Base-by-base conservation (phyloP, 495 filamentous ascomycete genomes). In the Cetradonia linearis region DNA sequence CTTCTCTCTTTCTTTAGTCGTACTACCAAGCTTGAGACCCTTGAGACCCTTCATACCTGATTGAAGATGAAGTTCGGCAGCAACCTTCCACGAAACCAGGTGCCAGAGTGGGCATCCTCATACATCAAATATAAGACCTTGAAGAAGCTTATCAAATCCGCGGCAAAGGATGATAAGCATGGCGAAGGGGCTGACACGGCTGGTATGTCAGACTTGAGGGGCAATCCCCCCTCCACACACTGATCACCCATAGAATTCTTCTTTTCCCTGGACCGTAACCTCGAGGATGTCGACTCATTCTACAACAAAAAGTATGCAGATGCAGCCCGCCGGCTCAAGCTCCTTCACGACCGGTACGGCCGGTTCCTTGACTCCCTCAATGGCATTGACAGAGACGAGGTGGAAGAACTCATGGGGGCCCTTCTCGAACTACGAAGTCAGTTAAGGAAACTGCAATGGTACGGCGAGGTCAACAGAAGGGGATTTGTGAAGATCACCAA, bases 401-500 rank as follows among this genome's bases (percentile, higher is more conserved):
- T 81, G 30, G 88, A 93, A 67, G 93, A 98, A 70, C 79, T 97
- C 44, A 85, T 92, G 75, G 87, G 85, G 40, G 88, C 91, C 38
- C 77, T 96, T 54, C 79, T 96, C 33, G 93, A 97, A 68, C 78
- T 96, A 55, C 80, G 93, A 47, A 84, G 85, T 53, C 87, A 93
- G 62, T 71, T 96, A 60, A 81, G 92, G 47, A 96, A 96, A 63
- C 77, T 98, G 61, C 87, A 94, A 72, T 96, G 91, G 91, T 97
- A 96, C 63, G 94, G 90, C 31, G 93, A 97, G 74, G 91, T 97
- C 65, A 98, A 98, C 68, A 81, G 91, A 38, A 81, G 88, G 60
- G 93, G 93, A 0, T 98, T 98, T 67, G 79, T 94, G 66, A 98
- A 98, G 74, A 97, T 98, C 72, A 92, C 91, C 25, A 98, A 96